phyloP scores from a whole-genome alignment of 139 green algal genomes.

The Chlorella vulgaris region DNA sequence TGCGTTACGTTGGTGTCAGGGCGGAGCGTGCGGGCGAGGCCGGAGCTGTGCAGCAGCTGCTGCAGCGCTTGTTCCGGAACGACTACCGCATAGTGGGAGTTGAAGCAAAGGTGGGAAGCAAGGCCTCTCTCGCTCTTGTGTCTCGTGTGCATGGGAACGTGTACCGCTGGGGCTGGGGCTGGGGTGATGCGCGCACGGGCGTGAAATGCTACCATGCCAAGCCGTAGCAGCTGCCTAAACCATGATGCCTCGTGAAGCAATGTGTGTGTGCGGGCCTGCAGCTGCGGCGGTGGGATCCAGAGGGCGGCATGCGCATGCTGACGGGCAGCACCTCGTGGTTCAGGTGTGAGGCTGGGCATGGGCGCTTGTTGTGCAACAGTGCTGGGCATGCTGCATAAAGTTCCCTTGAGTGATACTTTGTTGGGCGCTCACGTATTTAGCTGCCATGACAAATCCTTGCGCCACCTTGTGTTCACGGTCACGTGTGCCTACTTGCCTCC shows the following conservation, averaged over 20 bases:
- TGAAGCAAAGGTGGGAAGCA: slow-evolving; percentile 34
- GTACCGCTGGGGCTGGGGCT: neutral
- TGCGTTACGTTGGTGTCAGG: neutral
- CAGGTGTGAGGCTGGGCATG: neutral
- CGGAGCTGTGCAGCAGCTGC: slow-evolving; percentile 1
- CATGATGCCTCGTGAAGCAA: neutral
- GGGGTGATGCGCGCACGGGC: neutral
- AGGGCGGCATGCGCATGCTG: slow-evolving; percentile 37
- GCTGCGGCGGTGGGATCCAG: slow-evolving; percentile 17
- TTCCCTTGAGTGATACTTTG: neutral
- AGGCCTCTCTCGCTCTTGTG: neutral
- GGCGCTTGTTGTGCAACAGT: neutral
- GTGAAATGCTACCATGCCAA: neutral
- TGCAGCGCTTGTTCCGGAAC: slow-evolving; percentile 20
- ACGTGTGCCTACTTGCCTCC: neutral
- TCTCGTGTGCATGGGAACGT: no score
- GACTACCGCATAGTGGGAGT: slow-evolving; percentile 36
- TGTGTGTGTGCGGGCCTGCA: neutral
- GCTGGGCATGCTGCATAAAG: neutral
- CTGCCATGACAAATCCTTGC: neutral
- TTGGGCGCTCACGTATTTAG: neutral
- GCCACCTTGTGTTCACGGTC: neutral
- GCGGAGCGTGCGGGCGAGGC: slow-evolving; percentile 23
- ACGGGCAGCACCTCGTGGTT: slow-evolving; percentile 21
- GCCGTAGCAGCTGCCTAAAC: no score